Evolutionary conservation across 2,329 filamentous ascomycete genomes (phyloP).

Genomic region (Hypoxylon rubiginosum): DNA sequence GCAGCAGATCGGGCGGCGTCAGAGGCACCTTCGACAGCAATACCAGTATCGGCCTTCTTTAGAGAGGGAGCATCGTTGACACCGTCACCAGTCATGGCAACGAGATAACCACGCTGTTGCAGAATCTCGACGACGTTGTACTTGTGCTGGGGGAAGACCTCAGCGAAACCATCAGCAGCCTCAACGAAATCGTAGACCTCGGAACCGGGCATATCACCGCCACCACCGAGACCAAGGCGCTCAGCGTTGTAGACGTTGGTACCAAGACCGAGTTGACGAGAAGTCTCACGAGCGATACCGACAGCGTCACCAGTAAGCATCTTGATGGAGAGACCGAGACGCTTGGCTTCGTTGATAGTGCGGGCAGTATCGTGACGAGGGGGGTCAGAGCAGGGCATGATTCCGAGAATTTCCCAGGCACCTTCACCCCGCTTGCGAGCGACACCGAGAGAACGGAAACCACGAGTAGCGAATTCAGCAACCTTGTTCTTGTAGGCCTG

Average conservation of each 20-base stretch:
- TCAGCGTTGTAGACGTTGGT: conserved; percentile 96
- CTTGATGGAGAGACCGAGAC: conserved; percentile 89
- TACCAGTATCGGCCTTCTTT: conserved; percentile 97
- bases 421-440: conserved; percentile 87
- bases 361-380: conserved; percentile 91
- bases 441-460: conserved; percentile 94
- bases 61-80: conserved; percentile 94
- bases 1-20: conserved; percentile 92
- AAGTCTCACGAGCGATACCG: conserved; percentile 92
- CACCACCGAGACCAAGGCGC: conserved; percentile 88
- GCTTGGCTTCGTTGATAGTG: conserved; percentile 91
- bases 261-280: conserved; percentile 89
- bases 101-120: conserved; percentile 91
- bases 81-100: conserved; percentile 97
- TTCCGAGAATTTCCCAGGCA: conserved; percentile 91
- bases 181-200: conserved; percentile 97
- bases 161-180: conserved; percentile 93
- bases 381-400: conserved; percentile 94
- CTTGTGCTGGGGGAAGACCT: conserved; percentile 96
- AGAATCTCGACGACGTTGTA: conserved; percentile 94
- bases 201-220: conserved; percentile 92
- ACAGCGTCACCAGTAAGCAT: conserved; percentile 97
- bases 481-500: conserved; percentile 93
- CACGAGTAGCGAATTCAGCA: conserved; percentile 90
- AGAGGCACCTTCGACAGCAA: conserved; percentile 92